A percentile compares a stretch with the other conserved stretches of the same genome.
phyloP scores from a whole-genome alignment of 2,329 filamentous ascomycete genomes.

The Aotearoamyces nothofagi region DNA sequence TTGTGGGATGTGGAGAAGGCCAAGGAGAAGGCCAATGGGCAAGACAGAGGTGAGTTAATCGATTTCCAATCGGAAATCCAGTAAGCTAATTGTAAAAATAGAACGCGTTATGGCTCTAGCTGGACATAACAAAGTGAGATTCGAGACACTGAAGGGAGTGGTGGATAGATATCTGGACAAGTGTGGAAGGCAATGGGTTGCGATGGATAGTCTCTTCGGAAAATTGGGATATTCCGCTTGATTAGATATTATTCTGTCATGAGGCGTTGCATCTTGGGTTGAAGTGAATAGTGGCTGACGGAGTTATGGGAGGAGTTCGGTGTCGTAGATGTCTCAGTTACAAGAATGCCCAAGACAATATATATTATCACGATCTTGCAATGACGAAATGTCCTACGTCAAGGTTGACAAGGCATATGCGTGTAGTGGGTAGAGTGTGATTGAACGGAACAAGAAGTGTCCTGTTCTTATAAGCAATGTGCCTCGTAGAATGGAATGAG shows the following conservation, averaged over 20 bases:
- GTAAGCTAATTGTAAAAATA: slow-evolving; percentile 14
- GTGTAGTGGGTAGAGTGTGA: no score
- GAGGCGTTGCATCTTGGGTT: no score
- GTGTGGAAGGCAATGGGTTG: slow-evolving; percentile 83
- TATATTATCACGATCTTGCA: no score
- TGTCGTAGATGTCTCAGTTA: no score
- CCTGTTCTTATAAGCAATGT: no score
- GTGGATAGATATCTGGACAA: slow-evolving; percentile 79
- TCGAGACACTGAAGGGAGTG: slow-evolving; percentile 58
- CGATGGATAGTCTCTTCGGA: slow-evolving; percentile 78
- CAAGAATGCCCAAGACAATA: no score
- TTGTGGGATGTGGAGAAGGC: slow-evolving; percentile 87
- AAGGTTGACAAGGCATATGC: no score
- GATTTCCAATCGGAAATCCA: not conserved
- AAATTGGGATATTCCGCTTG: slow-evolving; percentile 37
- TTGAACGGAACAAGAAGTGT: no score
- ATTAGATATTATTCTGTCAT: slow-evolving; percentile 4
- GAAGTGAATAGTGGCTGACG: no score
- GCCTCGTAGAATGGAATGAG: no score
- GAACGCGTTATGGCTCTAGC: slow-evolving; percentile 49
- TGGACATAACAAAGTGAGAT: slow-evolving; percentile 69
- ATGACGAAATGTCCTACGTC: no score
- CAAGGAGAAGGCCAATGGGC: slow-evolving; percentile 32
- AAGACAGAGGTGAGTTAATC: slow-evolving; percentile 24
- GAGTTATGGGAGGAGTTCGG: no score